phyloP scores from a whole-genome alignment of 176 grass and related monocot species.

The Rhynchospora pubera region DNA sequence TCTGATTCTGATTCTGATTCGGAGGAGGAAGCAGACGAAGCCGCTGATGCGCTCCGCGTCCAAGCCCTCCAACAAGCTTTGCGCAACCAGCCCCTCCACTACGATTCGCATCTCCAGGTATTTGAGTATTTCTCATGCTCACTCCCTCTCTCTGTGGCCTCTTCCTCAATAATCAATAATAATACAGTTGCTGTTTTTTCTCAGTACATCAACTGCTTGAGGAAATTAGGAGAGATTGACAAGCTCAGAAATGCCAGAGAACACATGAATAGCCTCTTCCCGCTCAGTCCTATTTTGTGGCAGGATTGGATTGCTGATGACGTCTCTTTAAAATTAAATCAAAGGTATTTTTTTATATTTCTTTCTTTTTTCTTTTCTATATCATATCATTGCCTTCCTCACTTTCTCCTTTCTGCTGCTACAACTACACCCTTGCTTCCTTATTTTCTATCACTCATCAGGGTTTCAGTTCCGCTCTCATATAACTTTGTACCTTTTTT shows the following conservation, averaged over 20 bases:
- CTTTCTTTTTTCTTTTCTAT: neutral
- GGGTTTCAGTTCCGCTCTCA: neutral
- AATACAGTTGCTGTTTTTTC: neutral
- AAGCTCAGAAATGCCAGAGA: slow-evolving; percentile 74
- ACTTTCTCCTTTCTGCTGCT: too few relatives aligned
- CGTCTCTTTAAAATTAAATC: slow-evolving; percentile 51
- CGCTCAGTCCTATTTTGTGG: slow-evolving; percentile 76
- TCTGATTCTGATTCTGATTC: slow-evolving; percentile 43
- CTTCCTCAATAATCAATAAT: too few relatives aligned
- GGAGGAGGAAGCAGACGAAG: slow-evolving; percentile 33
- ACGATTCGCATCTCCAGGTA: slow-evolving; percentile 73
- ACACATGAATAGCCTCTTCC: slow-evolving; percentile 67
- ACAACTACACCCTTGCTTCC: too few relatives aligned
- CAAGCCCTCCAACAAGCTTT: slow-evolving; percentile 58
- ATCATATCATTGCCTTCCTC: too few relatives aligned
- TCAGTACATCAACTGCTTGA: slow-evolving; percentile 73
- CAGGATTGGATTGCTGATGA: slow-evolving; percentile 88
- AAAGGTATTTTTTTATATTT: too few relatives aligned
- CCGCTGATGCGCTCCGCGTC: slow-evolving; percentile 53
- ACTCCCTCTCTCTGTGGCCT: neutral
- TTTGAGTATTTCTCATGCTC: too few relatives aligned
- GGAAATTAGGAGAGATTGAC: slow-evolving; percentile 67
- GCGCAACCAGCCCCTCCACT: slow-evolving; percentile 55
- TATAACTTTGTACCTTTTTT: neutral
- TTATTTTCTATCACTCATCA: neutral